Conservation (phyloP, 2,329 filamentous ascomycete species). For the Colletotrichum sp. region DNA sequence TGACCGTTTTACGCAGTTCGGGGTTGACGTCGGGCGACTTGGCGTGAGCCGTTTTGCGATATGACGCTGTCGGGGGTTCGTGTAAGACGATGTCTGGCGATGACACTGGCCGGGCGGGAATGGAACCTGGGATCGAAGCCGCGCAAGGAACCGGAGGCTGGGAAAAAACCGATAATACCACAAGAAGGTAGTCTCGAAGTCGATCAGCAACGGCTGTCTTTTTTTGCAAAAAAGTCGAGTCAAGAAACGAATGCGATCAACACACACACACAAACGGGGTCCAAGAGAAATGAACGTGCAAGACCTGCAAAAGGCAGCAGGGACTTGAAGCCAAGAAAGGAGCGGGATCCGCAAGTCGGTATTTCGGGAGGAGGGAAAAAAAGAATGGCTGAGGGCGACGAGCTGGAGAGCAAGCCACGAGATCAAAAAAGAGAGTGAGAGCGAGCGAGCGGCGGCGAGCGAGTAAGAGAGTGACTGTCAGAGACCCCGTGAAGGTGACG, state of each 20-base stretch:
- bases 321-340: constrained; percentile 13
- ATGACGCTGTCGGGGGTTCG: neutral
- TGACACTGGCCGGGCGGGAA: neutral
- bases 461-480: constrained; percentile 13
- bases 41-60: neutral
- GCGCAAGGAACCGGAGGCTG: neutral
- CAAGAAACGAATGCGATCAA: constrained; percentile 24
- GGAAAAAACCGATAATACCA: neutral
- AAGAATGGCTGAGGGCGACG: constrained; percentile 19
- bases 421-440: neutral
- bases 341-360: constrained; percentile 4
- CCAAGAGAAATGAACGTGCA: constrained; percentile 15
- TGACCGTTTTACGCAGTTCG: neutral
- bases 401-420: neutral
- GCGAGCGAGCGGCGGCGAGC: neutral
- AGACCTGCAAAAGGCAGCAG: neutral
- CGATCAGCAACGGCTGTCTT: neutral
- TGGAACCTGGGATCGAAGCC: neutral
- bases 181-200: neutral
- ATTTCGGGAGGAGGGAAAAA: neutral
- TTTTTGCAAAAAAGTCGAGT: neutral
- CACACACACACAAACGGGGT: constrained; percentile 17
- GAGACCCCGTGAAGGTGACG: constrained; percentile 19
- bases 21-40: neutral
- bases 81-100: constrained; percentile 13